These are phyloP conservation scores for Lecanoromycetidae sp. DNA, from an alignment of 2,329 filamentous ascomycete genomes.

Conservation along the genomic window DNA sequence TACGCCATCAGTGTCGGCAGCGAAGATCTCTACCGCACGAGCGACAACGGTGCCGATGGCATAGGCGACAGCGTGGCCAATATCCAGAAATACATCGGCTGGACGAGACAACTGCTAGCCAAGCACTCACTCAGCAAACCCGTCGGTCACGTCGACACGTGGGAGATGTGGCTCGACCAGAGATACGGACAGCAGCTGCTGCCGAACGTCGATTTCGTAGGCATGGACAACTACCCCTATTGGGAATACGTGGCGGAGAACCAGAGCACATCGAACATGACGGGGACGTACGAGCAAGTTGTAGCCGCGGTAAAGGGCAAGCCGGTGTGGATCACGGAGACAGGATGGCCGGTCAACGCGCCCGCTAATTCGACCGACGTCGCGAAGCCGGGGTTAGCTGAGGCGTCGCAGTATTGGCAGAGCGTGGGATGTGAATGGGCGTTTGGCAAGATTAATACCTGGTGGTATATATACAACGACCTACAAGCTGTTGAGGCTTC, in stretches of 20 bases:
- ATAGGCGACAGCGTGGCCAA: constrained; percentile 23
- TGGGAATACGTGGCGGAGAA: constrained; percentile 35
- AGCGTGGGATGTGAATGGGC: constrained; percentile 43
- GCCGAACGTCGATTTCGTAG: constrained; percentile 51
- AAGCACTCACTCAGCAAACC: constrained; percentile 23
- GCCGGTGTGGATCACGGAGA: constrained; percentile 49
- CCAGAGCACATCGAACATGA: constrained; percentile 31
- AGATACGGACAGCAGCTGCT: constrained; percentile 47
- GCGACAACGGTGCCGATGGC: constrained; percentile 24
- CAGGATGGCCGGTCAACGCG: constrained; percentile 51
- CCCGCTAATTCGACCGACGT: constrained; percentile 35
- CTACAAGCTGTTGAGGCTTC: neutral
- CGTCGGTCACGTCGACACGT: constrained; percentile 57
- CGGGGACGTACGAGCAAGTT: neutral
- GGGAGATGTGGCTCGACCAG: constrained; percentile 48
- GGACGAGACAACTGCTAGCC: constrained; percentile 30
- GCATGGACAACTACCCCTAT: constrained; percentile 41
- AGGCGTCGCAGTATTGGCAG: constrained; percentile 53
- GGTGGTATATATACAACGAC: constrained; percentile 6
- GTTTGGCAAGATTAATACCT: constrained; percentile 6
- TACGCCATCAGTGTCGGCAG: constrained; percentile 54
- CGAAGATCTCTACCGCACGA: constrained; percentile 53
- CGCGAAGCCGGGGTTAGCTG: constrained; percentile 43
- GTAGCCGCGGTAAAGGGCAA: neutral
- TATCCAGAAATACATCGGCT: constrained; percentile 36